Evolutionary conservation across 176 grass and related monocot genomes (phyloP), one percentile per base, ranked within the genome.

Genomic region (Cymbopogon citratus): DNA sequence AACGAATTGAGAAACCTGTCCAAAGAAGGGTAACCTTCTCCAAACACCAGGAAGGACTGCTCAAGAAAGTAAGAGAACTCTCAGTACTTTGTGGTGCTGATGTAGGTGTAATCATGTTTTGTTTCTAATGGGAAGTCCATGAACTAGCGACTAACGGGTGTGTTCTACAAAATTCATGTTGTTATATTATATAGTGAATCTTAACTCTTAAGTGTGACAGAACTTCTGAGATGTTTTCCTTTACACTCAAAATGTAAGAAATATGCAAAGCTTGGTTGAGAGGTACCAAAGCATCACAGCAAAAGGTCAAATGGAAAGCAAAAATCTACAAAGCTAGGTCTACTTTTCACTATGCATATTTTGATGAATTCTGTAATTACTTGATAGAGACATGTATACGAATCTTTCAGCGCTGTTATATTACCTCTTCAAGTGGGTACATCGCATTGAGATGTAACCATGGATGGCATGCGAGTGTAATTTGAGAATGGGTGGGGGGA

Each of bases 41-140:
- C 61, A 91, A 91, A 73, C 66, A 78, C 15, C 45, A 18, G 12
- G 60, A 76, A 18, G 85, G 85, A 27, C 59, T 91, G 38, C 78
- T 88, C 68, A 91, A 88, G 67, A 88, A 91, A 68, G 82, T 85
- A 63, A 87, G 44, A 51, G 85, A 91, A 84, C 79, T 88, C 24
- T 88, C 89, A 7, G 82, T 88, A n/a, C 71, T 87, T 33, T 91
- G 89, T 15, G 65, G 70, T 49, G 85, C 77, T 66, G 89, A 91
- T 66, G 54, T 82, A 24, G 81, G 85, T 57, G 62, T 87, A 34
- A 91, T 88, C 57, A 82, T 91, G 51, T 88, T 91, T 79, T 85
- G n/a, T 82, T 3, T 71, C 85, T n/a, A 61, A 77, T 18, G 85
- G 82, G n/a, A 79, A 72, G 77, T 87, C 48, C 68, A 73, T 62